phyloP scores from a whole-genome alignment of 768 basidiomycete species.

The Asterophora lycoperdoides region DNA sequence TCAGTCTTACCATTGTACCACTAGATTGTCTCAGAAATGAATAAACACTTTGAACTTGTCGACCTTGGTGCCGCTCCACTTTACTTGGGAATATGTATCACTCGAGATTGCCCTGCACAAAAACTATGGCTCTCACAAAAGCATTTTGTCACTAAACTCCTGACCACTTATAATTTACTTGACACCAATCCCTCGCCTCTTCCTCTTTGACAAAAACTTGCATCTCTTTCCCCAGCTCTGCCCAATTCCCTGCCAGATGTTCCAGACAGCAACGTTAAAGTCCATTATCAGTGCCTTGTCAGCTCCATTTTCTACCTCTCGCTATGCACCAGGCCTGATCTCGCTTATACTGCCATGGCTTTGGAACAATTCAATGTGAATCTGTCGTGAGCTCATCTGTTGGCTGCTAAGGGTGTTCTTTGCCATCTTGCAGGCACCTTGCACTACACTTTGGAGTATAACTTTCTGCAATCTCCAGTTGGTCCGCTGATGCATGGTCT shows the following conservation, averaged over 20 bases:
- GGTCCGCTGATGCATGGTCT: not conserved
- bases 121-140: constrained; percentile 2
- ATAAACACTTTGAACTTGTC: not conserved
- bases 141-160: too few relatives aligned
- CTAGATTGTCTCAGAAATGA: constrained; percentile 14
- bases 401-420: constrained; percentile 28
- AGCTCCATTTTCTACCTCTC: constrained; percentile 27
- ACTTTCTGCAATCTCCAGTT: not conserved
- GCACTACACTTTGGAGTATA: not conserved
- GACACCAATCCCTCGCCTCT: not conserved
- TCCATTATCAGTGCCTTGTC: too few relatives aligned
- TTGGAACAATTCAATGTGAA: constrained; percentile 27
- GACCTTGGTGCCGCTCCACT: not conserved
- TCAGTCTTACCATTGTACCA: constrained; percentile 17
- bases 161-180: too few relatives aligned
- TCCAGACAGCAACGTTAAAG: constrained; percentile 12
- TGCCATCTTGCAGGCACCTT: constrained; percentile 22
- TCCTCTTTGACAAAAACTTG: not conserved
- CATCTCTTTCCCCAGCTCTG: not conserved
- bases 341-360: constrained; percentile 28
- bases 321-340: constrained; percentile 30
- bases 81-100: constrained; percentile 3
- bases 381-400: constrained; percentile 25
- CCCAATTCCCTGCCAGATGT: constrained; percentile 7
- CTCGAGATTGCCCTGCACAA: not conserved